Conservation (phyloP, 2,329 filamentous ascomycete genomes). For the Reticulascus tulasneorum region DNA sequence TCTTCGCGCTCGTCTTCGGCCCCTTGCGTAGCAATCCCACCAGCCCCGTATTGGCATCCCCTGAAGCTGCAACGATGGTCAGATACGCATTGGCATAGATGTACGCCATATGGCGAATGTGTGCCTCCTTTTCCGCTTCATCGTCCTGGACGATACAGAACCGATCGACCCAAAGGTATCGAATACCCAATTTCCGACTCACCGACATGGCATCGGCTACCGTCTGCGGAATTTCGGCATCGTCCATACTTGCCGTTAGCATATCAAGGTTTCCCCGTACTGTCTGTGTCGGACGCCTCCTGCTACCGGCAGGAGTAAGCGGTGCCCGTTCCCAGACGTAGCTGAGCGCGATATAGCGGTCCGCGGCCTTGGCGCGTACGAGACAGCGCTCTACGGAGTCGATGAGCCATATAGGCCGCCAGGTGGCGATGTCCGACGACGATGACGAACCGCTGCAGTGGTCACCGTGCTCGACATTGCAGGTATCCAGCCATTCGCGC, state of each 20-base stretch:
- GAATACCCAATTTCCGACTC: constrained; percentile 36
- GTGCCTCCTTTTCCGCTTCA: constrained; percentile 30
- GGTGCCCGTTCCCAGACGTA: constrained; percentile 36
- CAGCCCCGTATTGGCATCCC: constrained; percentile 33
- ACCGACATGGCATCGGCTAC: constrained; percentile 42
- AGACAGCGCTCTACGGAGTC: constrained; percentile 35
- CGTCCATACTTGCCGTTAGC: constrained; percentile 30
- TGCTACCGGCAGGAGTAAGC: constrained; percentile 16
- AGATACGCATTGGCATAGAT: constrained; percentile 42
- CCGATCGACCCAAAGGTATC: constrained; percentile 43
- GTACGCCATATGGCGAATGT: constrained; percentile 40
- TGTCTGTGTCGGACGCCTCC: constrained; percentile 22
- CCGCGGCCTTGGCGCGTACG: constrained; percentile 31
- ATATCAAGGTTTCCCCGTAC: constrained; percentile 31
- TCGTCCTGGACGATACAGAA: constrained; percentile 44
- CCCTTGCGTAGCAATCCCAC: constrained; percentile 11
- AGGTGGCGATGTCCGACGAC: constrained; percentile 27
- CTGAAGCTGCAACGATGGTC: constrained; percentile 39
- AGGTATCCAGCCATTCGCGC: constrained; percentile 39
- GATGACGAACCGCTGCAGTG: constrained; percentile 29
- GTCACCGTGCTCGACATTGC: constrained; percentile 35
- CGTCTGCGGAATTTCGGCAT: constrained; percentile 33
- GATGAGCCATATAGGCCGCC: constrained; percentile 37
- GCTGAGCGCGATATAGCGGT: constrained; percentile 41
- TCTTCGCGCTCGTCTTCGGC: constrained; percentile 20